A percentile compares a stretch with the other conserved stretches of the same genome.
Conservation (phyloP, 1,284 basidiomycete genomes). For the Apiotrichum sp. region DNA sequence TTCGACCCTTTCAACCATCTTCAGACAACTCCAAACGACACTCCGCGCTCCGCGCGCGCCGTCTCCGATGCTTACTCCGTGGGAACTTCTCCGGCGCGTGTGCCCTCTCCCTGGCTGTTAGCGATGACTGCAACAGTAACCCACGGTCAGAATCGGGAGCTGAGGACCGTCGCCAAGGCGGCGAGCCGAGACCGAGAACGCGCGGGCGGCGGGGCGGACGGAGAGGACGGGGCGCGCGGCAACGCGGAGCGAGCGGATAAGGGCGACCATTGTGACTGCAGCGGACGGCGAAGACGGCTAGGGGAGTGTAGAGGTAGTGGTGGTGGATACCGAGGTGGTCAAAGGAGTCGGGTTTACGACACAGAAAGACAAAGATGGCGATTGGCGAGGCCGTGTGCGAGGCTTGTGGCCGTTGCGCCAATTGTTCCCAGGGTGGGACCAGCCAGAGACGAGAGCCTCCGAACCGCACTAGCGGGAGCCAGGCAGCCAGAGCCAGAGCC, state of each 20-base stretch:
- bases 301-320: constrained; percentile 1
- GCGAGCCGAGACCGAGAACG: constrained; percentile 39
- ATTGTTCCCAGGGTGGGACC: background rate
- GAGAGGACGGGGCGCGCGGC: constrained; percentile 21
- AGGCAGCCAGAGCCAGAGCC: too few species aligned
- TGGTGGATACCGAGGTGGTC: too few species aligned
- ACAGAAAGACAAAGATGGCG: constrained; percentile 2
- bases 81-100: constrained; percentile 40
- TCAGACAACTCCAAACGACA: background rate
- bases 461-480: too few species aligned
- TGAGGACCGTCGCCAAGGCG: constrained; percentile 5
- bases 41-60: background rate
- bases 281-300: background rate
- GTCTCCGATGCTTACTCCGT: constrained; percentile 37
- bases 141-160: constrained; percentile 3
- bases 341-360: background rate
- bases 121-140: constrained; percentile 38
- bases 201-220: constrained; percentile 20
- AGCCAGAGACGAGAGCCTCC: background rate
- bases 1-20: background rate
- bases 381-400: constrained; percentile 1
- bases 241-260: constrained; percentile 35
- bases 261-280: constrained; percentile 28
- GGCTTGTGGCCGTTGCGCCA: background rate
- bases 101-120: constrained; percentile 28